Evolutionary conservation across 2,329 filamentous ascomycete species (phyloP).

Genomic region (Fusarium ambrosium): DNA sequence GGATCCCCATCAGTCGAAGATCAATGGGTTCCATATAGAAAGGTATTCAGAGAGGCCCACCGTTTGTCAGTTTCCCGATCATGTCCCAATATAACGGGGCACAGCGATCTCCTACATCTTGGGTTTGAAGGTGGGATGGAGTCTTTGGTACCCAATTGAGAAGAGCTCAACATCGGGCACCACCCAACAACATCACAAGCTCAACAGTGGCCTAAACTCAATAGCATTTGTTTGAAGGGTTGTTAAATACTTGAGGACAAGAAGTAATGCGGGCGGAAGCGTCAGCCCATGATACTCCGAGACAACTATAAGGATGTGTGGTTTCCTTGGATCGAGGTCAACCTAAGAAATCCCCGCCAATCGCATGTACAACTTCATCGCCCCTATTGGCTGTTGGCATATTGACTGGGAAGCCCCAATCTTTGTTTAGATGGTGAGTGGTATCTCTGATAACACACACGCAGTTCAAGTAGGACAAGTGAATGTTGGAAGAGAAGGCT

Average conservation of each 20-base stretch:
- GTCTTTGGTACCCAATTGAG: neutral
- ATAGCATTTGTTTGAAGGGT: neutral
- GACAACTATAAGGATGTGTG: neutral
- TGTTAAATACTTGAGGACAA: neutral
- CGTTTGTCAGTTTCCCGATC: no score
- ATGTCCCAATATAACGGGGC: neutral
- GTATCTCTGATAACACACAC: no score
- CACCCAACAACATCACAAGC: neutral
- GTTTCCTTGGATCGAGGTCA: neutral
- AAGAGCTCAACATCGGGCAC: neutral
- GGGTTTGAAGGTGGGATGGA: neutral
- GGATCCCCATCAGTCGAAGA: neutral
- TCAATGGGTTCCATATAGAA: neutral
- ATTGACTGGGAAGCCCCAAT: neutral
- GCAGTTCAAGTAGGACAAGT: no score
- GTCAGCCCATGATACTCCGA: neutral
- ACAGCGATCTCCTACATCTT: neutral
- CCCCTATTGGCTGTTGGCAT: neutral
- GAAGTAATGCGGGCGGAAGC: neutral
- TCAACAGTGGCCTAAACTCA: neutral
- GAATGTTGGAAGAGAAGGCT: no score
- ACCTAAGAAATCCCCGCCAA: neutral
- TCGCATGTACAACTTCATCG: neutral
- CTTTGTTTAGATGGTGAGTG: no score
- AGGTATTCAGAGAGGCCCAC: neutral